Conservation (phyloP, 2,329 filamentous ascomycete genomes). For the Atkinsonella hypoxylon region DNA sequence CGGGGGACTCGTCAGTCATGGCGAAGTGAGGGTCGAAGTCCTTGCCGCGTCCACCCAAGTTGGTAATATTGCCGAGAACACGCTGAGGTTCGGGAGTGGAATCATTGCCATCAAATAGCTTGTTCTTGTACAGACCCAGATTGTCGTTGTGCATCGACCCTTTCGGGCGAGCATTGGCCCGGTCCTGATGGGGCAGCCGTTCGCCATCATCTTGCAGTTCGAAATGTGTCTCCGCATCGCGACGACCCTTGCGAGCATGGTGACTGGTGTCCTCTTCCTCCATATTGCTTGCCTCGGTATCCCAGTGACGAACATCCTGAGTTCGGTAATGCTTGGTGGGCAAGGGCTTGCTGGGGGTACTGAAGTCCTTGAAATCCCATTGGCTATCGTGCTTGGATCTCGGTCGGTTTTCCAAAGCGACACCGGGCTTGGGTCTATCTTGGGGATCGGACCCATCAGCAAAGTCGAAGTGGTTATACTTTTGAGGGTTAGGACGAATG, state of each 20-base stretch:
- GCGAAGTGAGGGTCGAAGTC: slow-evolving; percentile 69
- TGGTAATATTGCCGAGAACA: slow-evolving; percentile 55
- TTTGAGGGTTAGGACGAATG: slow-evolving; percentile 59
- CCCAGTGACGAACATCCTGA: slow-evolving; percentile 70
- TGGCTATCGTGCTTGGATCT: slow-evolving; percentile 57
- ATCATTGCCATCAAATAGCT: slow-evolving; percentile 52
- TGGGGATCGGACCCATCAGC: slow-evolving; percentile 48
- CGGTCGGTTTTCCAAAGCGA: slow-evolving; percentile 27
- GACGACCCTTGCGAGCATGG: slow-evolving; percentile 55
- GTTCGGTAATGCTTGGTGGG: slow-evolving; percentile 46
- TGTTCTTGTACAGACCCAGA: slow-evolving; percentile 62
- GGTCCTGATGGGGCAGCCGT: slow-evolving; percentile 37
- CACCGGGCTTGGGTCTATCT: slow-evolving; percentile 31
- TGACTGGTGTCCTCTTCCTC: slow-evolving; percentile 44
- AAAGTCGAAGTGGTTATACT: slow-evolving; percentile 80
- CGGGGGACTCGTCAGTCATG: slow-evolving; percentile 57
- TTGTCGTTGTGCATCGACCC: slow-evolving; percentile 55
- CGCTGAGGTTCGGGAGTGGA: slow-evolving; percentile 25
- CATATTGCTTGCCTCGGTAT: slow-evolving; percentile 45
- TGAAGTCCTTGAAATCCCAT: slow-evolving; percentile 84
- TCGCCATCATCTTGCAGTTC: slow-evolving; percentile 67
- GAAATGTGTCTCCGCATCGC: slow-evolving; percentile 73
- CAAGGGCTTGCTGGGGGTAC: slow-evolving; percentile 63
- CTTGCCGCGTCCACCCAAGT: slow-evolving; percentile 61
- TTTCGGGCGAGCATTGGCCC: slow-evolving; percentile 31